phyloP scores from a whole-genome alignment of 208 protist species.

The Leishmania amazonensis region DNA sequence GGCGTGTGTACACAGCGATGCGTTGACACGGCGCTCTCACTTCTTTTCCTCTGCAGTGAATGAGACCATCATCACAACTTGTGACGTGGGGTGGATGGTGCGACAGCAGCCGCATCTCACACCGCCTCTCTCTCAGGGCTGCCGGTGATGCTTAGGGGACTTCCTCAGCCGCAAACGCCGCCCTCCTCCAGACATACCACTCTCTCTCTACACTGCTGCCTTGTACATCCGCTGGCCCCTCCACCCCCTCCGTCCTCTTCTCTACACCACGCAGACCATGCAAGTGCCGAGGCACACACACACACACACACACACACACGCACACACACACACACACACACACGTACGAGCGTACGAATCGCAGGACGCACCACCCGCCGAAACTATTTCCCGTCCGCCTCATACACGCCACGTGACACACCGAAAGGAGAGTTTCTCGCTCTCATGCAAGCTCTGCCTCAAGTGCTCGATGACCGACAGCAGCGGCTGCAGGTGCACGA shows the following conservation, averaged over 20 bases:
- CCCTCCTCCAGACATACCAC: neutral
- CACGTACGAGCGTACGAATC: too few relatives aligned
- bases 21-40: too few relatives aligned
- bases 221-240: neutral
- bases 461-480: conserved; percentile 52
- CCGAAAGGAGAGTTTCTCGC: neutral
- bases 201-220: neutral
- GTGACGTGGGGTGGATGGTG: neutral
- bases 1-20: neutral
- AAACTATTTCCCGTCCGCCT: neutral
- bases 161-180: neutral
- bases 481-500: conserved; percentile 51
- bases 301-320: neutral
- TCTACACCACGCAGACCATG: neutral
- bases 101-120: neutral
- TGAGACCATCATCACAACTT: neutral
- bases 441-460: conserved; percentile 37
- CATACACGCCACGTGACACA: too few relatives aligned
- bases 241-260: neutral
- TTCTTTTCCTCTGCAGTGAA: too few relatives aligned
- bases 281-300: neutral
- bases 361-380: neutral
- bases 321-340: neutral
- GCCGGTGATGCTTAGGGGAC: neutral
- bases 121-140: neutral